Evolutionary conservation across 1,284 basidiomycete species (phyloP), one percentile per base, ranked within the genome.

Genomic region (Somion occarium): DNA sequence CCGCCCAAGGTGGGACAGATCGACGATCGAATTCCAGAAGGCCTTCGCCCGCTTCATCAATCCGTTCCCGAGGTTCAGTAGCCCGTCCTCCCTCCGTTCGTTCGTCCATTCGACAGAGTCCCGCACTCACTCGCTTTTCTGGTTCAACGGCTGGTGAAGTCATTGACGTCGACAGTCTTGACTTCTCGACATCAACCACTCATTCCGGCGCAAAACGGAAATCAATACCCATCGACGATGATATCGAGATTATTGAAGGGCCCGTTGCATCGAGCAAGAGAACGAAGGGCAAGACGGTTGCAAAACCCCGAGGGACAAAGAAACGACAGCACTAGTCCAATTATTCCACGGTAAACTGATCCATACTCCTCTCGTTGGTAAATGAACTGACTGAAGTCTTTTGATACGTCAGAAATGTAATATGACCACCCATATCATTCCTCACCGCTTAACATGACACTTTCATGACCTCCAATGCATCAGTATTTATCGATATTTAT

Each of bases 221-320:
- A 62, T 68, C 54, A 51, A 59, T 54, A 46, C 59, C 57, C 56
- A 56, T 50, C n/a, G 53, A 83, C 45, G 79, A 82, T 46, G 81
- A 83, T 34, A 64, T 81, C 19, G 76, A 83, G 56, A 72, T 81
- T 46, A 61, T 81, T 2, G 79, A 83, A 38, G 79, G 76, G 1
- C 63, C 71, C 2, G 49, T 61, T 20, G 53, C 69, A 24, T 48
- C 59, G 30, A 61, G 56, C 22, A 75, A 73, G 59, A 73, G 70
- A 50, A 55, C 60, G 26, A 79, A 73, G 59, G 64, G 60, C 12
- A 69, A 66, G 46, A 73, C 61, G 5, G 69, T 66, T 37, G 59
- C 65, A 2, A 76, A 73, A 56, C 55, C 59, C 2, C 54, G 53
- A 30, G 15, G 11, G 34, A 50, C 53, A 38, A 64, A 55, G 56